A percentile compares a stretch with the other conserved stretches of the same genome.
These are phyloP conservation scores for Suhomyces anneliseae DNA, from an alignment of 1,139 yeast species.

Conservation along the genomic window DNA sequence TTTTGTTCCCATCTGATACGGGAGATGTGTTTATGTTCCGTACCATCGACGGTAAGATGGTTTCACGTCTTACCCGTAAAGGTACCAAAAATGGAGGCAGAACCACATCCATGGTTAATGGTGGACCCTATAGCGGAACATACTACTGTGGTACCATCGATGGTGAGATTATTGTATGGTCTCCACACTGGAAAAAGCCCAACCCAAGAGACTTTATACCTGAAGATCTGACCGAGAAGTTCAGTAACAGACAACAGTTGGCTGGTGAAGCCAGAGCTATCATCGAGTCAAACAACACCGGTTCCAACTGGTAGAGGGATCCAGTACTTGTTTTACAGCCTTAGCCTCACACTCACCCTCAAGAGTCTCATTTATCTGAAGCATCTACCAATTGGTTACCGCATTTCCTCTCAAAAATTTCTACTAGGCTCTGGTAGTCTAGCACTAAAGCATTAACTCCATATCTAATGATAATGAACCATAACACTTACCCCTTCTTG, in stretches of 20 bases:
- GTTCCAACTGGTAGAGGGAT: not conserved
- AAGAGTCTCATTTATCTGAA: too few species aligned
- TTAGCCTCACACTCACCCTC: too few species aligned
- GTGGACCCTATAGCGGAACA: conserved; percentile 43
- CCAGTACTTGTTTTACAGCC: not conserved
- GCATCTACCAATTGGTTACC: too few species aligned
- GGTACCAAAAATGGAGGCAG: conserved; percentile 38
- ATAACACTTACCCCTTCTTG: too few species aligned
- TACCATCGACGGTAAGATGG: conserved; percentile 62
- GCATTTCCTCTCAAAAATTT: too few species aligned
- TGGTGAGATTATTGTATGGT: conserved; percentile 57
- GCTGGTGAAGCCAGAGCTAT: conserved; percentile 13
- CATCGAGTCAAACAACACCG: conserved; percentile 1
- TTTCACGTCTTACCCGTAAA: conserved; percentile 46
- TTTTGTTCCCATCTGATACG: conserved; percentile 74
- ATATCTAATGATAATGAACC: too few species aligned
- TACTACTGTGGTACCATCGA: conserved; percentile 58
- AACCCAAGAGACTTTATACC: conserved; percentile 9
- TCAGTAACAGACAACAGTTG: conserved; percentile 1
- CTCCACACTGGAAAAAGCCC: conserved; percentile 33
- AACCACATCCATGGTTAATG: conserved; percentile 51
- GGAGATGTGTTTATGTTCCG: conserved; percentile 74
- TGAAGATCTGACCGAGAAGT: conserved; percentile 3
- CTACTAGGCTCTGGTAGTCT: too few species aligned
- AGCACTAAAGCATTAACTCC: too few species aligned